Evolutionary conservation across 2,329 filamentous ascomycete species (phyloP).

Genomic region (Cryphonectria nitschkei): DNA sequence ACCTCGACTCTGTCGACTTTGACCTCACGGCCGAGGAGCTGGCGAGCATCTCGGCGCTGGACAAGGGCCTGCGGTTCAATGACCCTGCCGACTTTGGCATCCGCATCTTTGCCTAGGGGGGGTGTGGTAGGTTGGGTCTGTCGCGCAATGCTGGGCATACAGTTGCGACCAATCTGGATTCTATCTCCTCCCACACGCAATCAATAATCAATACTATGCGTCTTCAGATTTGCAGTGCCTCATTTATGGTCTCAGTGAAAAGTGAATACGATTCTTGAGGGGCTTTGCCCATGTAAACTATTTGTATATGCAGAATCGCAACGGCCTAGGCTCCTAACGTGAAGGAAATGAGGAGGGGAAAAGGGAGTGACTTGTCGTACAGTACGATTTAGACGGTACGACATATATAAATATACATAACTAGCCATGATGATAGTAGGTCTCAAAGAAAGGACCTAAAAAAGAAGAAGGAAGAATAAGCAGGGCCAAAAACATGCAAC

Average conservation of each 20-base stretch:
- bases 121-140: too few species aligned
- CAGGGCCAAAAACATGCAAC: neutral
- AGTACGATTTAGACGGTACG: too few species aligned
- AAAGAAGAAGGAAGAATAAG: neutral
- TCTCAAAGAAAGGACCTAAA: too few species aligned
- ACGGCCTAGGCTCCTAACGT: too few species aligned
- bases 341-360: too few species aligned
- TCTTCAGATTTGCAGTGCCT: neutral
- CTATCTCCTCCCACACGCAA: neutral
- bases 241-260: too few species aligned
- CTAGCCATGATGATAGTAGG: too few species aligned
- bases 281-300: neutral
- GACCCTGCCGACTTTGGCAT: conserved; percentile 46
- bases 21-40: conserved; percentile 59
- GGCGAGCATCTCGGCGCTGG: conserved; percentile 56
- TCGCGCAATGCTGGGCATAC: neutral
- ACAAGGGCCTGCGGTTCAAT: conserved; percentile 63
- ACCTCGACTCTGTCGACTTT: conserved; percentile 60
- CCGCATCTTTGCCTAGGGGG: conserved; percentile 14
- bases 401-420: too few species aligned
- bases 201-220: neutral
- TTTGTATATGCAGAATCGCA: too few species aligned
- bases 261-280: neutral
- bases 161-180: neutral
- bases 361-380: too few species aligned